Evolutionary conservation across 148 eudicot genomes (phyloP), one percentile per base, ranked within the genome.

Genomic region (Euryodendron excelsum): DNA sequence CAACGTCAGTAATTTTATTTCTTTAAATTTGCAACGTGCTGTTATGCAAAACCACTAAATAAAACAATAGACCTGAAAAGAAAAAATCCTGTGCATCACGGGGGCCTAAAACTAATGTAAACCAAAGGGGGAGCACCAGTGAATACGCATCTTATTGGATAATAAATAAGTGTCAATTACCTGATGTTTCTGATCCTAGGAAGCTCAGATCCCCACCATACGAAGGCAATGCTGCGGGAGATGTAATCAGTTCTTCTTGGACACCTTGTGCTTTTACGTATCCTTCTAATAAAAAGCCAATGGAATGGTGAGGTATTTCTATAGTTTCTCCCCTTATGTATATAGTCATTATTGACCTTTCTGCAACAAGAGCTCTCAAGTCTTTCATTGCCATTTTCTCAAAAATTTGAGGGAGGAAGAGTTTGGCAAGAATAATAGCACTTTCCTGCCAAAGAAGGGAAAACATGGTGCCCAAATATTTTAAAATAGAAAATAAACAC

Each of bases 351-450:
- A 73, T 84, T 81, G 99, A 93, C 84, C 92, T 90, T 76, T 96
- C 97, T 64, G 97, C 91, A 63, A 87, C 82, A 39, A 93, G 94
- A 50, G 82, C 80, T 83, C 99, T 89, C 82, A 96, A 63, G 65
- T 96, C 98, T 80, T 90, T 96, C 94, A 93, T 91, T 61, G 97
- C 70, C 86, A 86, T 87, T 82, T 84, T 90, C 77, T 93, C 98
- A 80, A 93, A 91, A 47, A 90, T 63, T 73, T 83, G 92, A 77
- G 99, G 99, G 81, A 91, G 89, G 87, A 93, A 78, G 80, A 93
- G 63, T 83, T 93, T 96, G 68, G 92, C 86, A 71, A 96, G 94
- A 34, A 85, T 81, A 37, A 87, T 93, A 28, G 78, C 87, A 85
- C 97, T 91, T 90, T 96, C 99, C 99, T 96, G 93, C 77, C 74